phyloP scores from a whole-genome alignment of 768 basidiomycete genomes.

The Lentinula guzmanii region DNA sequence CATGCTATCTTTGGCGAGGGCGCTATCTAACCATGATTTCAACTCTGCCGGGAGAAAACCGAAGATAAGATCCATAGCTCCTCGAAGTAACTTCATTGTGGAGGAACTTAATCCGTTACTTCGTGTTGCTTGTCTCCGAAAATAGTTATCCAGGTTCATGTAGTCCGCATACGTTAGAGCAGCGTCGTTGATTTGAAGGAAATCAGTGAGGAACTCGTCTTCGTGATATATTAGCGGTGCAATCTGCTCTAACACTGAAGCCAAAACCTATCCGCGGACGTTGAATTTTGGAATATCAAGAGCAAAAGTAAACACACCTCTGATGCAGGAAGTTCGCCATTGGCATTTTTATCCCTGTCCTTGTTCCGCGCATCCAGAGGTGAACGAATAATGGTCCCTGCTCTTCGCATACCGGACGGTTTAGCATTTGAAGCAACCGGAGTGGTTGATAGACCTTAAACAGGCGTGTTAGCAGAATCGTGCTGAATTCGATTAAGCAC shows the following conservation, averaged over 20 bases:
- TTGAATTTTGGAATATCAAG: background rate
- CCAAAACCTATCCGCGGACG: constrained; percentile 53
- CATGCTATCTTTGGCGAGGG: constrained; percentile 73
- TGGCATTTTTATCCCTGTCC: constrained; percentile 50
- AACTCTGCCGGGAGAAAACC: constrained; percentile 84
- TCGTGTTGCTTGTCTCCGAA: constrained; percentile 84
- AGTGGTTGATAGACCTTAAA: constrained; percentile 39
- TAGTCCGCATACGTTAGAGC: constrained; percentile 94
- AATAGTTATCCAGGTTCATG: constrained; percentile 90
- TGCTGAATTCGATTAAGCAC: constrained; percentile 9
- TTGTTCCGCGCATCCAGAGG: constrained; percentile 58
- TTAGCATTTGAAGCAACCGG: constrained; percentile 38
- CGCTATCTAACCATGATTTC: constrained; percentile 79
- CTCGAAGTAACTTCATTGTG: constrained; percentile 76
- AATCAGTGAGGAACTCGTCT: constrained; percentile 84
- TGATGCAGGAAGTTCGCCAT: constrained; percentile 61
- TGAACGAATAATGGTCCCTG: constrained; percentile 79
- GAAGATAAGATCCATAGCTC: constrained; percentile 92
- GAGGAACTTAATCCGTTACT: constrained; percentile 57
- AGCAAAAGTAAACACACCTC: constrained; percentile 42
- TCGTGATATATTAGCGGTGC: constrained; percentile 73
- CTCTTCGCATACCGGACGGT: constrained; percentile 65
- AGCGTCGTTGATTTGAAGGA: constrained; percentile 86
- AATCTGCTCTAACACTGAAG: constrained; percentile 69
- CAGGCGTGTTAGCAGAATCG: background rate